Conservation (phyloP, 2,329 filamentous ascomycete species). For the Fusarium domesticum region DNA sequence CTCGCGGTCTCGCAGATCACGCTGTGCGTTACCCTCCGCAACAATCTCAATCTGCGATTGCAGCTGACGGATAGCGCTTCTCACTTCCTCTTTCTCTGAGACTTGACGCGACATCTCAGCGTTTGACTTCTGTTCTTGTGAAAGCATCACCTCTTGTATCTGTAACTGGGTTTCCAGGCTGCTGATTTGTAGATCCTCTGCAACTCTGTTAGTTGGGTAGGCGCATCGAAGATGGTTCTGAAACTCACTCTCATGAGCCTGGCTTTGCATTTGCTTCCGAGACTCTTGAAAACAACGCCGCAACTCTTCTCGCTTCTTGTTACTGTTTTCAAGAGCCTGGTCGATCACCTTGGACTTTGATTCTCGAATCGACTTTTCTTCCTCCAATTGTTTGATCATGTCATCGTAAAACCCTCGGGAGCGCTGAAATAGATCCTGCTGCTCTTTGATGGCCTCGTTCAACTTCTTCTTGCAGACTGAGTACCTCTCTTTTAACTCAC, state of each 20-base stretch:
- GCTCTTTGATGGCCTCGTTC: slow-evolving; percentile 46
- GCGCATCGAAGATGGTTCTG: background rate
- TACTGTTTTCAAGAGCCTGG: slow-evolving; percentile 27
- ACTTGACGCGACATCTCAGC: slow-evolving; percentile 11
- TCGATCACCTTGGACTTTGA: slow-evolving; percentile 25
- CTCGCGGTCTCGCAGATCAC: background rate
- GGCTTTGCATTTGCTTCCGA: slow-evolving; percentile 20
- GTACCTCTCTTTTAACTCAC: slow-evolving; percentile 34
- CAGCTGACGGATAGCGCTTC: background rate
- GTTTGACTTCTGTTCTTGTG: slow-evolving; percentile 3
- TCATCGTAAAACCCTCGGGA: slow-evolving; percentile 35
- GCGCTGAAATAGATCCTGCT: slow-evolving; percentile 42
- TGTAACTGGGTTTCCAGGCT: slow-evolving; percentile 20
- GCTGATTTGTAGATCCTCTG: slow-evolving; percentile 22
- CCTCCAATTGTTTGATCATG: slow-evolving; percentile 34
- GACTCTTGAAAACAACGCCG: slow-evolving; percentile 31
- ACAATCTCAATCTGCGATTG: background rate
- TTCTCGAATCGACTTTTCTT: slow-evolving; percentile 29
- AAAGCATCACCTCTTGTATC: slow-evolving; percentile 19
- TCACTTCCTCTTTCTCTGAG: slow-evolving; percentile 10
- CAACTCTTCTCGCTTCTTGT: slow-evolving; percentile 34
- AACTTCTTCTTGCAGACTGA: slow-evolving; percentile 37
- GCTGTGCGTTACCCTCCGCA: slow-evolving; percentile 3
- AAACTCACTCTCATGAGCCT: slow-evolving; percentile 25
- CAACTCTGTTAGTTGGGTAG: slow-evolving; percentile 1